Evolutionary conservation across 2,329 filamentous ascomycete species (phyloP), one percentile per base, ranked within the genome.

Genomic region (Cylindrodendrum hubeiense): DNA sequence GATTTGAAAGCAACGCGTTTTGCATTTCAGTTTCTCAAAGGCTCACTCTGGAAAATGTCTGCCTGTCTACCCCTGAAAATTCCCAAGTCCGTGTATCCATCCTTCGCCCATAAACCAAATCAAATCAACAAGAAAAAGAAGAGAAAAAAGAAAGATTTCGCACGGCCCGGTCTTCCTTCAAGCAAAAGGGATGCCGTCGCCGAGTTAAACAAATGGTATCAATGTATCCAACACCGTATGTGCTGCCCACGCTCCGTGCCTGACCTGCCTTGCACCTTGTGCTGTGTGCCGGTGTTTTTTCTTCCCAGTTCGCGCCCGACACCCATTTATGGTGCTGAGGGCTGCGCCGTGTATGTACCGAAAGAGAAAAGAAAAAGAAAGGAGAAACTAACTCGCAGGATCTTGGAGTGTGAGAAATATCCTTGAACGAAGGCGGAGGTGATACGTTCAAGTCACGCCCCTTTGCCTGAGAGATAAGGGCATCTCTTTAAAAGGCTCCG

Each of bases 191-290:
- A 21, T 37, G 9, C 41, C 30, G 13, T 44, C 47, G 22, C 50
- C 57, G 49, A 17, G 33, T 58, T 61, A 34, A 65, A 60, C 68
- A 71, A 70, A 57, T 74, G 71, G 71, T 74, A 74, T 74, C 68
- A 67, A 34, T 71, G 57, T 74, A 74, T 74, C 71, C 72, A 74
- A 74, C 72, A 71, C 72, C 72, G 61, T 65, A 63, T 71, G 70
- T 74, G 71, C 68, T 69, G 59, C 68, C 65, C 68, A 67, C 65
- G 63, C 66, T n/a, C 53, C 41, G 26, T 65, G 64, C 61, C 71
- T 50, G 17, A 19, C 37, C 63, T 54, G 33, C 26, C 37, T 55
- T 37, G n/a, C 39, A 30, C n/a, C 33, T 53, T 43, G 28, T 30
- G 34, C 33, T 43, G 30, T 47, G 49, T 51, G 47, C 47, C 28